Evolutionary conservation across 768 basidiomycete species (phyloP), one percentile per base, ranked within the genome.

Genomic region (Boletus sp.): DNA sequence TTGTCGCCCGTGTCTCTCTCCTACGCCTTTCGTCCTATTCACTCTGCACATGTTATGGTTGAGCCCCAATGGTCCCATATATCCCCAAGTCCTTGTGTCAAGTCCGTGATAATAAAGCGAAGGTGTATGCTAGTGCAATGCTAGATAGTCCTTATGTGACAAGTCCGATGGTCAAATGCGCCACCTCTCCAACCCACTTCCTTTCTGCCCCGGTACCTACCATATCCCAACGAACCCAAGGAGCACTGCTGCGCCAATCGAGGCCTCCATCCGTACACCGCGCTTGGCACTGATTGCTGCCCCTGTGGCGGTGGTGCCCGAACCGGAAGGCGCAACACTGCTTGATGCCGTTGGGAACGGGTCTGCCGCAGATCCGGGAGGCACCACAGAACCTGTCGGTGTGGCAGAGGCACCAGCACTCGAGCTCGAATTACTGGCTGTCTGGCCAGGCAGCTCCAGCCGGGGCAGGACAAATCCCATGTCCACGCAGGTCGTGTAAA

Each of bases 361-460:
- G 19, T 33, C n/a, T 1, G 21, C 45, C 3, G 7, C 44, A 7
- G 55, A 19, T 10, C 35, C 10, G 8, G 33, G 29, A 25, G 29
- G 11, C 3, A 7, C 23, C 13, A 6, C 32, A 15, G 45, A 15
- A 23, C 50, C 51, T 2, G 51, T 59, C 4, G 52, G 23, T 5
- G 47, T 35, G 17, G 51, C 19, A 7, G 33, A 44, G 5, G 32
- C 37, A 30, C 13, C n/a, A 7, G 53, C 13, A 5, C 30, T 56
- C 19, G 62, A 56, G n/a, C n/a, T 60, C 25, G 62, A 54, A 29
- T 45, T 49, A 39, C 53, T 61, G 10, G 59, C 50, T 3, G 53
- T 49, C 56, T 70, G 69, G 8, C 69, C 69, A 0, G 69, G 69
- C 0, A 70, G 25, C n/a, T 57, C 64, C 30, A 65, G n/a, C 30